Evolutionary conservation across 2,329 filamentous ascomycete species (phyloP), one percentile per base, ranked within the genome.

Genomic region (Diaporthe citri): DNA sequence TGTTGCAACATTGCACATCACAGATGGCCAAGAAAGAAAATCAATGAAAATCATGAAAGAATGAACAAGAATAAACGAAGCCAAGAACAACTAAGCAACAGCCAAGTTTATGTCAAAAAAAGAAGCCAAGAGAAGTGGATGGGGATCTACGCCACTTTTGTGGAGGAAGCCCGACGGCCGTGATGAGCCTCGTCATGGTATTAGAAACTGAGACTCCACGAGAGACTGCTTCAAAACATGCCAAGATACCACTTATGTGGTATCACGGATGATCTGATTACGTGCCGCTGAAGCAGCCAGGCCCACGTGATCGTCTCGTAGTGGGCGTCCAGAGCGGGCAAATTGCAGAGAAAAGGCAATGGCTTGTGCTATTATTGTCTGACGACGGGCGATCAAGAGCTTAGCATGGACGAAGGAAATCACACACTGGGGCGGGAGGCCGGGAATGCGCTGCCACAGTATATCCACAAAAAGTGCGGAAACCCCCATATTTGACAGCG

Each of bases 21-120:
- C 55, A 69, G 52, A 75, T 55, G 70, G 64, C 62, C 60, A 73
- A 70, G 62, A 73, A 71, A 15, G 41, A 43, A 55, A 71, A 74
- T 52, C 55, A 39, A 31, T 31, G 67, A 31, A 52, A 60, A 64
- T 51, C 43, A 48, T 51, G 60, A 69, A 39, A 22, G 12, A 73
- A 31, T 39, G 34, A 43, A 41, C 48, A 48, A 56, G 66, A 46
- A 66, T 34, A 73, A 43, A 71, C 52, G 39, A 59, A 39, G 67
- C 51, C 48, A 46, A 60, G 34, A 73, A 17, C 25, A 28, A 22
- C 3, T 13, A 56, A 55, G 57, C 36, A 60, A 43, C 2, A 39
- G 34, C 62, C 55, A 39, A 48, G 43, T 41, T 48, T 31, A 52
- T 52, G 71, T 52, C 52, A 62, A 25, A 34, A 34, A 57, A 62